Percentiles rank a stretch among this genome's conserved stretches.
These are phyloP conservation scores for Fusarium sublunatum DNA, from an alignment of 2,329 filamentous ascomycete species.

Conservation along the genomic window DNA sequence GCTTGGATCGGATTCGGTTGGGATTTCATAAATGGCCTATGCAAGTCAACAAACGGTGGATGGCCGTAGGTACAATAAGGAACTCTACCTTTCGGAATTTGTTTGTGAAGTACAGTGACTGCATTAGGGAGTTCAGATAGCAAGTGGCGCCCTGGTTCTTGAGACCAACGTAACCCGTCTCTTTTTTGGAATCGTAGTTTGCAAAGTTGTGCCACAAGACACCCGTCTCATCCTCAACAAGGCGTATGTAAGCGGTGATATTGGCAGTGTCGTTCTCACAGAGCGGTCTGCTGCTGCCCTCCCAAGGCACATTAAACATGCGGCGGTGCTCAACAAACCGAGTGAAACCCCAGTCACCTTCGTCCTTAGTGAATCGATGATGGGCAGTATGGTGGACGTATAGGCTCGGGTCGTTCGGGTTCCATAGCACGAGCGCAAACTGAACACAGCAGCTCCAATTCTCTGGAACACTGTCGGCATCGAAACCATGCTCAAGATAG, in stretches of 20 bases:
- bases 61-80: neutral
- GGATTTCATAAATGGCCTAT: constrained; percentile 95
- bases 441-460: constrained; percentile 98
- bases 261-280: constrained; percentile 82
- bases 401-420: constrained; percentile 89
- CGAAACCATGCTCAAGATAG: constrained; percentile 95
- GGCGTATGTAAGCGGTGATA: constrained; percentile 83
- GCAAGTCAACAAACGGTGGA: constrained; percentile 24
- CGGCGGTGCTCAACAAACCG: constrained; percentile 88
- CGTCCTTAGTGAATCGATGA: constrained; percentile 94
- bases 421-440: constrained; percentile 94
- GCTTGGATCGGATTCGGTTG: constrained; percentile 85
- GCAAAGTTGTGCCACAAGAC: constrained; percentile 92
- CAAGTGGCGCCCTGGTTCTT: constrained; percentile 97
- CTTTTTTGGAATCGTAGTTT: constrained; percentile 99
- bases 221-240: constrained; percentile 88
- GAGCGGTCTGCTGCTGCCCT: constrained; percentile 74
- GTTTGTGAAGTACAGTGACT: constrained; percentile 89
- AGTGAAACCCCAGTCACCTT: constrained; percentile 99
- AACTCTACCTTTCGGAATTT: constrained; percentile 84
- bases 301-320: constrained; percentile 84
- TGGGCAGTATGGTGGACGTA: constrained; percentile 86
- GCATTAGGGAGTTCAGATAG: constrained; percentile 85
- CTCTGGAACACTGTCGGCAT: constrained; percentile 78
- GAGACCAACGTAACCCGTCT: constrained; percentile 95